phyloP scores from a whole-genome alignment of 225 moss, liverwort and hornwort genomes.

The Straminergon stramineum region DNA sequence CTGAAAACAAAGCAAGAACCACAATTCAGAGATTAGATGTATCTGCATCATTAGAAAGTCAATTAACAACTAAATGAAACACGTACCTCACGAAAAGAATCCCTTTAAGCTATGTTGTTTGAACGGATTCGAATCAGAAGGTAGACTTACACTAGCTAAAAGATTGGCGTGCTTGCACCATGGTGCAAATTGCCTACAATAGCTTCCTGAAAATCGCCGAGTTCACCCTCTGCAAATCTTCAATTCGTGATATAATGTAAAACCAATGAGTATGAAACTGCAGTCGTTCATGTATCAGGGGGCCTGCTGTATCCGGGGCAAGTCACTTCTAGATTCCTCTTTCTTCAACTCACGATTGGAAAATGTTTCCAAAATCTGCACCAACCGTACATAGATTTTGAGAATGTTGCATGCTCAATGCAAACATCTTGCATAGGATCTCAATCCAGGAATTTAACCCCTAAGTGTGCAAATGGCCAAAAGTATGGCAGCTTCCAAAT shows the following conservation, averaged over 20 bases:
- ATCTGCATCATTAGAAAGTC: not conserved
- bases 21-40: not conserved
- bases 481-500: not conserved
- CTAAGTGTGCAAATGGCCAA: not conserved
- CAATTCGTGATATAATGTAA: not conserved
- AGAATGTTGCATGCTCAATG: not conserved
- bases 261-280: not conserved
- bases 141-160: not conserved
- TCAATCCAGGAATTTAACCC: not conserved
- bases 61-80: not conserved
- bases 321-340: constrained; percentile 5
- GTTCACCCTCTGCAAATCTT: not conserved
- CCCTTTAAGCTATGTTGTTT: not conserved
- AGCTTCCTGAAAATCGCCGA: not conserved
- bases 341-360: constrained; percentile 5
- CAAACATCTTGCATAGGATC: not conserved
- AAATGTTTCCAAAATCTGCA: constrained; percentile 62
- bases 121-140: not conserved
- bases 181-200: not conserved
- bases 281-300: not conserved
- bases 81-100: not conserved
- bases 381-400: not conserved
- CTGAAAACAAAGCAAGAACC: not conserved
- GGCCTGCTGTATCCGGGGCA: not conserved
- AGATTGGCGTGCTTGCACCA: not conserved